phyloP scores from a whole-genome alignment of 345 rosid species.

The Corchorus olitorius region DNA sequence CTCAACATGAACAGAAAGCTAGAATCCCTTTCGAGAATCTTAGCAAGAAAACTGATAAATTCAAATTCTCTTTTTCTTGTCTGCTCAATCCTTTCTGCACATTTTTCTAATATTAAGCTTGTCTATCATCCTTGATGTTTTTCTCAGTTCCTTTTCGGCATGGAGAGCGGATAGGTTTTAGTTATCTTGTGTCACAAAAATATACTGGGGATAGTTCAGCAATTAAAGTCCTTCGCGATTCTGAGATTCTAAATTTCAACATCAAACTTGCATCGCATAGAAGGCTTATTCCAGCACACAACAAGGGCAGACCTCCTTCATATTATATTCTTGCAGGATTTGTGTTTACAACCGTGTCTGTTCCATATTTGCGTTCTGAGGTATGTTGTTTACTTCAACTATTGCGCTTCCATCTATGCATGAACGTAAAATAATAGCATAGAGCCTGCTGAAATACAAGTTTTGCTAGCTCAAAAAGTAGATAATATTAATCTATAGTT shows the following conservation, averaged over 20 bases:
- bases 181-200: conserved; percentile 72
- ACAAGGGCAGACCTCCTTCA: conserved; percentile 60
- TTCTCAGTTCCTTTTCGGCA: conserved; percentile 72
- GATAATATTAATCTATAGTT: not conserved
- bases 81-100: conserved; percentile 1
- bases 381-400: conserved; percentile 9
- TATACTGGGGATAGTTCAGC: conserved; percentile 61
- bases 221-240: conserved; percentile 60
- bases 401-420: not conserved
- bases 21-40: not conserved
- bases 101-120: not conserved
- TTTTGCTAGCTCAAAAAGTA: not conserved
- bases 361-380: conserved; percentile 44
- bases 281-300: conserved; percentile 66
- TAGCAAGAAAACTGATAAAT: not conserved
- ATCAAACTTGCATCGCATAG: conserved; percentile 61
- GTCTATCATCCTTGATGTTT: conserved; percentile 12
- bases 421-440: not conserved
- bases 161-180: conserved; percentile 77
- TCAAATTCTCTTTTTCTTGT: not conserved
- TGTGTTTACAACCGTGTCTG: conserved; percentile 62
- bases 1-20: not conserved
- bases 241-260: conserved; percentile 52
- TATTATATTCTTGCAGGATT: conserved; percentile 75
- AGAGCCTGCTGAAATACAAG: conserved; percentile 4